Conservation (phyloP, 2,329 filamentous ascomycete species). For the Epichloe amarillans region DNA sequence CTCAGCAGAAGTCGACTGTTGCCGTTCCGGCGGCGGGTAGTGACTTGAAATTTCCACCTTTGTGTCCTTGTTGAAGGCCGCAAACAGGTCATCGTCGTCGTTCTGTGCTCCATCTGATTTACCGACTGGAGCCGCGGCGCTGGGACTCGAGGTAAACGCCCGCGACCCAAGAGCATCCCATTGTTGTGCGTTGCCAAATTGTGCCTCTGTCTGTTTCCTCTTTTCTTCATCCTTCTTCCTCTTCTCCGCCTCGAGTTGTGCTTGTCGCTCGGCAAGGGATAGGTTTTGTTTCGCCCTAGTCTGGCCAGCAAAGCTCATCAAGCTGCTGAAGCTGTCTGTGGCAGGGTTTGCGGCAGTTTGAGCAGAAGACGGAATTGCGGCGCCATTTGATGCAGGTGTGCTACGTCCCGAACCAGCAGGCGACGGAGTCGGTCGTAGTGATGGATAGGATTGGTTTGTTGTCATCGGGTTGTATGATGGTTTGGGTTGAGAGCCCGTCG, state of each 20-base stretch:
- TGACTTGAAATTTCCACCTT: conserved; percentile 54
- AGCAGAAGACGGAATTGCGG: conserved; percentile 23
- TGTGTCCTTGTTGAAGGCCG: conserved; percentile 52
- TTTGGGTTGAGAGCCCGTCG: conserved; percentile 18
- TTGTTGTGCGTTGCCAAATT: conserved; percentile 65
- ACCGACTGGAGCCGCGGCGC: conserved; percentile 11
- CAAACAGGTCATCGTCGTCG: conserved; percentile 50
- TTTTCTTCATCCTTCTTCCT: conserved; percentile 61
- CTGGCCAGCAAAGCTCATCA: conserved; percentile 43
- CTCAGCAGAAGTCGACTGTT: conserved; percentile 32
- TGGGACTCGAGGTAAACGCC: conserved; percentile 26
- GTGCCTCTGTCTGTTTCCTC: conserved; percentile 55
- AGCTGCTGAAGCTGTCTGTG: conserved; percentile 65
- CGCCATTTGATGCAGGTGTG: conserved; percentile 39
- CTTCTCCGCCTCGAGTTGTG: conserved; percentile 51
- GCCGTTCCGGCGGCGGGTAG: conserved; percentile 40
- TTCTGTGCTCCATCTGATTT: conserved; percentile 7
- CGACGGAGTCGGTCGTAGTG: conserved; percentile 42
- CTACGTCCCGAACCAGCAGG: conserved; percentile 41
- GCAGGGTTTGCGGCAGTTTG: conserved; percentile 38
- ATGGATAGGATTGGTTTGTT: conserved; percentile 32
- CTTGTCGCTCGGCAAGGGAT: conserved; percentile 65
- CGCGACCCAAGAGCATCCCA: conserved; percentile 59
- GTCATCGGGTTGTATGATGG: conserved; percentile 17
- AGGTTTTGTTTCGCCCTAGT: conserved; percentile 55